Evolutionary conservation across 2,329 filamentous ascomycete species (phyloP), one percentile per base, ranked within the genome.

Genomic region (Fusarium pininemorale): DNA sequence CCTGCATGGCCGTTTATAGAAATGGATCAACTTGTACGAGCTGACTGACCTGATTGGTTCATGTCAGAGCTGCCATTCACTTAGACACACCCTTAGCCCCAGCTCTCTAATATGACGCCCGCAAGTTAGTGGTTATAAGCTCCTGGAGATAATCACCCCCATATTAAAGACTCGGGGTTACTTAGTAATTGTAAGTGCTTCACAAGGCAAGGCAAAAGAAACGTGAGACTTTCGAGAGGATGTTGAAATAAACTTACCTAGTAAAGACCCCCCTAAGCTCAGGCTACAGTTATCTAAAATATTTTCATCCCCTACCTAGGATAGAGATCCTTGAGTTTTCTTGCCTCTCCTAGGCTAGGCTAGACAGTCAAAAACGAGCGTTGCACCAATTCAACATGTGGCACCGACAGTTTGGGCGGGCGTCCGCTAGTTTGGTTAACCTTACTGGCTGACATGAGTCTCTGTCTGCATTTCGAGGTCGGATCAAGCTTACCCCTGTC

Each of bases 331-430:
- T n/a, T 30, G 13, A 48, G 20, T 30, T 48, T 30, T n/a, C 26
- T 48, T 30, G 45, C 45, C 20, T 48, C 45, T 10, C 22, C 45
- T 48, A 28, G 45, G 26, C 44, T 47, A 28, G 44, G 24, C 26
- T 32, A 44, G 54, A 56, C 20, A 32, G 8, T 22, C 22, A 32
- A 13, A 51, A 48, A 47, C 22, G 41, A 45, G 32, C 24, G 38
- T 41, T 57, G 55, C 48, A 26, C 50, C 51, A 47, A 42, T 35
- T 41, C 58, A 44, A 55, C 47, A 57, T 66, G 73, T 69, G 63
- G 72, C 58, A 60, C 69, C 70, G 63, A 66, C 63, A 57, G 47
- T 70, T 59, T 53, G 70, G 56, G 38, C 32, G 45, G 56, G 57
- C 65, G 48, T 54, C 70, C 70, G 70, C 66, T 66, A 62, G 70